These are phyloP conservation scores for Cymbidium sinense DNA, from an alignment of 106 monocot species.

Conservation along the genomic window DNA sequence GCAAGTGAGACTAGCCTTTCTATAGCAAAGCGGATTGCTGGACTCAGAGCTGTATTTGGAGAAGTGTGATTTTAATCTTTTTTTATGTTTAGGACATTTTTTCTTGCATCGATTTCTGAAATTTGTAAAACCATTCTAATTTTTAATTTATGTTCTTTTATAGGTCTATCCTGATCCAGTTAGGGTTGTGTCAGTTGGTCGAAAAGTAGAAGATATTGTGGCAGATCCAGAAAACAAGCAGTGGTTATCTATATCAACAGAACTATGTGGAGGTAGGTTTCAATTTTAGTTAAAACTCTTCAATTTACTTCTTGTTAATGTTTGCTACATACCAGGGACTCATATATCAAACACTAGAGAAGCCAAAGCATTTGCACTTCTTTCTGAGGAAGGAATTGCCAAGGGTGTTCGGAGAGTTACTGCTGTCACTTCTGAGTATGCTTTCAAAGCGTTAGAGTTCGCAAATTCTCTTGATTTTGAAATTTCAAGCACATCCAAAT, in stretches of 20 bases:
- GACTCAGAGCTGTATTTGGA: slow-evolving; percentile 92
- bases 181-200: slow-evolving; percentile 87
- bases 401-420: slow-evolving; percentile 90
- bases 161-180: slow-evolving; percentile 95
- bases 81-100: background rate
- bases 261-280: slow-evolving; percentile 85
- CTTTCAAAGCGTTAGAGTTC: slow-evolving; percentile 53
- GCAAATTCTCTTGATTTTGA: slow-evolving; percentile 66
- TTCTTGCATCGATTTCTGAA: background rate
- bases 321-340: slow-evolving; percentile 41
- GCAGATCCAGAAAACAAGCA: slow-evolving; percentile 56
- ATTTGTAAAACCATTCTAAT: background rate
- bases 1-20: slow-evolving; percentile 60
- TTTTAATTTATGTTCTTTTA: slow-evolving; percentile 3
- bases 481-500: slow-evolving; percentile 46
- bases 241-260: slow-evolving; percentile 87
- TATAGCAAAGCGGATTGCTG: slow-evolving; percentile 60
- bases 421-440: slow-evolving; percentile 84
- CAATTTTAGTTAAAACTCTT: slow-evolving; percentile 5
- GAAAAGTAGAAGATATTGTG: slow-evolving; percentile 78
- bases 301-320: slow-evolving; percentile 2
- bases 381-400: slow-evolving; percentile 97
- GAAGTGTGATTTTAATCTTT: slow-evolving; percentile 39
- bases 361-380: slow-evolving; percentile 90
- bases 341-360: slow-evolving; percentile 93